phyloP scores from a whole-genome alignment of 1,284 basidiomycete genomes.

The Microbotryum lychnidis-dioicae region DNA sequence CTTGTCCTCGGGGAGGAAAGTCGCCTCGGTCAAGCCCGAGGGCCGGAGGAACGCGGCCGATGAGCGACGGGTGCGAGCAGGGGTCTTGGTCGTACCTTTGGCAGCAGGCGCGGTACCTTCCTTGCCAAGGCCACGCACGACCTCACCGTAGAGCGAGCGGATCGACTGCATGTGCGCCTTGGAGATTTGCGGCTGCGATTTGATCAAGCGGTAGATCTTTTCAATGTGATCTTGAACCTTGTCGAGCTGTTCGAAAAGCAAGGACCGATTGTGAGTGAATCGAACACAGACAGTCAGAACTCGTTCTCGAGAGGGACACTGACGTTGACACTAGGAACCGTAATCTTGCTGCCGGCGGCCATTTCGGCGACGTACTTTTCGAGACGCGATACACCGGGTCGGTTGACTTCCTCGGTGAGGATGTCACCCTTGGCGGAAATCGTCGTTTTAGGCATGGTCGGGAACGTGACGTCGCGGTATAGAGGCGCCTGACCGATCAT shows the following conservation, averaged over 20 bases:
- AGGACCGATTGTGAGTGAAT: not conserved
- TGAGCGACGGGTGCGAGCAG: constrained; percentile 64
- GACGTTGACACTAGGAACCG: constrained; percentile 59
- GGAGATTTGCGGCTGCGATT: constrained; percentile 91
- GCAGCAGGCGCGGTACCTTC: constrained; percentile 14
- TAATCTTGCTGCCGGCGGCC: constrained; percentile 80
- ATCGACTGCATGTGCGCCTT: constrained; percentile 96
- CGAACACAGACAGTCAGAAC: not conserved
- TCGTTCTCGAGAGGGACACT: not conserved
- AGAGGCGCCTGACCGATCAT: constrained; percentile 72
- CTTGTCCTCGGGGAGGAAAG: constrained; percentile 77
- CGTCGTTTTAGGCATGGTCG: constrained; percentile 91
- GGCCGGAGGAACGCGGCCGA: constrained; percentile 92
- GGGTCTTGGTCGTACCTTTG: constrained; percentile 20
- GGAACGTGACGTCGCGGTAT: constrained; percentile 96
- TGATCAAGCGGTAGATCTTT: constrained; percentile 95
- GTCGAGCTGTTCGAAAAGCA: constrained; percentile 50
- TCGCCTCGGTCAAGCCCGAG: constrained; percentile 57
- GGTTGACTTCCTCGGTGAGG: constrained; percentile 85
- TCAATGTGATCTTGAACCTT: constrained; percentile 81
- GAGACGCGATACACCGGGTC: constrained; percentile 90
- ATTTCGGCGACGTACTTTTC: constrained; percentile 86
- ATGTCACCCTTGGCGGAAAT: constrained; percentile 90
- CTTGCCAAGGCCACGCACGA: constrained; percentile 59
- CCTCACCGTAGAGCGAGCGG: constrained; percentile 91